Evolutionary conservation across 225 moss, liverwort and hornwort genomes (phyloP), one percentile per base, ranked within the genome.

Genomic region (Lunularia cruciata): DNA sequence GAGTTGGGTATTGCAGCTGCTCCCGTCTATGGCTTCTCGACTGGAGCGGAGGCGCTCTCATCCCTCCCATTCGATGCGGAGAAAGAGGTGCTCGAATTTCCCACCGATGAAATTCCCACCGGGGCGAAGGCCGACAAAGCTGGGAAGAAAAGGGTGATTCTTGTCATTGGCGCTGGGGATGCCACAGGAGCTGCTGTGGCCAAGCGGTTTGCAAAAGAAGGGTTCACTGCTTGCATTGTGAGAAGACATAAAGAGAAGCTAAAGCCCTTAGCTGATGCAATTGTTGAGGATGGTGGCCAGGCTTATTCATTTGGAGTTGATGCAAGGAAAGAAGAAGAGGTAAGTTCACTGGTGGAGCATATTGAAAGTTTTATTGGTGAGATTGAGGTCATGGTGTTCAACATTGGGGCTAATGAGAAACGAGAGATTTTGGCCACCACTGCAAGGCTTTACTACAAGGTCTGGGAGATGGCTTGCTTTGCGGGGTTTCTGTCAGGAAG

Each of bases 391-490:
- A 43, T 85, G 8, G 81, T 90, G 26, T 87, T 90, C 35, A 90
- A 90, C 70, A 85, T 90, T 27, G 89, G 89, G 42, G 89, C 89
- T 31, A 90, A 90, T 34, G 89, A 87, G 0, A 85, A 82, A 49
- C 83, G 83, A 34, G 76, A 77, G 52, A 85, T 90, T 68, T 64
- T 87, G 73, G 83, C 87, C 23, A 90, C 85, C 20, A 87, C 83
- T 36, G 74, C 85, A 9, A 75, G 89, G 77, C 85, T 90, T 31
- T 90, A 90, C 68, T 81, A 69, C n/a, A 89, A 89, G 85, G 89
- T 89, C 18, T 89, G 89, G 89, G 89, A 89, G 73, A 89, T 89
- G 89, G 89, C 89, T 8, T 83, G 85, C 57, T 89, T 78, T 57
- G 65, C 89, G 67, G 89, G 89, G 47, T 89, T 89, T 46, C 63